A percentile compares a stretch with the other conserved stretches of the same genome.
phyloP scores from a whole-genome alignment of 2,329 filamentous ascomycete genomes.

The Colletotrichum musae region DNA sequence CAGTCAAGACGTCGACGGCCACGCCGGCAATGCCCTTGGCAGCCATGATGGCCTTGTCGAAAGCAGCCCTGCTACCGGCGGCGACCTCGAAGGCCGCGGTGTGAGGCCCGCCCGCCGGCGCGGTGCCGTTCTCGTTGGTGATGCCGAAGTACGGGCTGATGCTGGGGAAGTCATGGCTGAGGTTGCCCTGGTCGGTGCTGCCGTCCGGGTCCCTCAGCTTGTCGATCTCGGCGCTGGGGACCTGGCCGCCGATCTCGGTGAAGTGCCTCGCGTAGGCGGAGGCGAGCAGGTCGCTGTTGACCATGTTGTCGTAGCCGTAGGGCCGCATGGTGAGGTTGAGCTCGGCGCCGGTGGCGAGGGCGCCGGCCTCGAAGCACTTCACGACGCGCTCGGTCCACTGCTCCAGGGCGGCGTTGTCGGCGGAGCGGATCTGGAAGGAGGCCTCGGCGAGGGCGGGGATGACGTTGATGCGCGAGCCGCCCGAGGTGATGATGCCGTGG shows the following conservation, averaged over 20 bases:
- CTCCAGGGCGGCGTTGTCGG: slow-evolving; percentile 50
- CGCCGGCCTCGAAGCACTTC: slow-evolving; percentile 48
- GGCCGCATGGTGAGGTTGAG: slow-evolving; percentile 53
- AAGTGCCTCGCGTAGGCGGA: slow-evolving; percentile 45
- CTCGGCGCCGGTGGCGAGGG: slow-evolving; percentile 49
- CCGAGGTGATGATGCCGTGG: slow-evolving; percentile 62
- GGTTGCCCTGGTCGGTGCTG: slow-evolving; percentile 49
- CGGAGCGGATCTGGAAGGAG: slow-evolving; percentile 70
- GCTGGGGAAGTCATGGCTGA: slow-evolving; percentile 48
- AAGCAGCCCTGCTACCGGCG: slow-evolving; percentile 63
- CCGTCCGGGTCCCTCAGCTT: slow-evolving; percentile 45
- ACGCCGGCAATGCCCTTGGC: slow-evolving; percentile 64
- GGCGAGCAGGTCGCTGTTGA: slow-evolving; percentile 48
- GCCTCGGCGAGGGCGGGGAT: slow-evolving; percentile 68
- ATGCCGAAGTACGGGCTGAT: slow-evolving; percentile 48
- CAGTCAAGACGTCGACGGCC: slow-evolving; percentile 62
- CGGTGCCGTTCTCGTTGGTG: slow-evolving; percentile 44
- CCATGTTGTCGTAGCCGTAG: slow-evolving; percentile 50
- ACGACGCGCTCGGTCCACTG: slow-evolving; percentile 44
- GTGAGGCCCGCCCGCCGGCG: slow-evolving; percentile 58
- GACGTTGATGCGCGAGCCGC: slow-evolving; percentile 57
- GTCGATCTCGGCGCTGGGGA: slow-evolving; percentile 46
- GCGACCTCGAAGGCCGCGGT: slow-evolving; percentile 67
- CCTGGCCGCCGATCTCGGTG: slow-evolving; percentile 43
- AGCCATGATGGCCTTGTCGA: slow-evolving; percentile 60